Percentiles rank a stretch among this genome's conserved stretches.
phyloP scores from a whole-genome alignment of 148 eudicot species.

The Selenicereus undatus region DNA sequence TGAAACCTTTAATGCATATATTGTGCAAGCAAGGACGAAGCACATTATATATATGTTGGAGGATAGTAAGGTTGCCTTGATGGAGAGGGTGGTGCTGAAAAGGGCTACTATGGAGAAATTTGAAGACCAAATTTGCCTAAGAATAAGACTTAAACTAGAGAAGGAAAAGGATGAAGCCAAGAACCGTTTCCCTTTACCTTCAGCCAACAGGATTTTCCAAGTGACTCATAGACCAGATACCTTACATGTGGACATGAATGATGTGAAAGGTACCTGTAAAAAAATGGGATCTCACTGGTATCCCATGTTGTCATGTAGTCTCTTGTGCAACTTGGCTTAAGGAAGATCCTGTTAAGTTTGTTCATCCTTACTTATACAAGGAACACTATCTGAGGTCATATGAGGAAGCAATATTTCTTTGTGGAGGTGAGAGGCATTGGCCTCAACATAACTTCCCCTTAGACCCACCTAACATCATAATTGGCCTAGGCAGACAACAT shows the following conservation, averaged over 20 bases:
- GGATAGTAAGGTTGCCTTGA: too few species aligned
- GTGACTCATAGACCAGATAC: background rate
- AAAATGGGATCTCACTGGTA: background rate
- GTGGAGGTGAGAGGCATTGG: background rate
- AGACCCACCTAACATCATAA: background rate
- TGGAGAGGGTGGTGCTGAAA: too few species aligned
- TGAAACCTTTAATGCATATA: too few species aligned
- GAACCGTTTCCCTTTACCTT: background rate
- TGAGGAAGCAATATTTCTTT: background rate
- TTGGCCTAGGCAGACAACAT: background rate
- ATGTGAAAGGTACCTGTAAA: background rate
- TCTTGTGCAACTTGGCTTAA: background rate
- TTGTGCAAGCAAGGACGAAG: too few species aligned
- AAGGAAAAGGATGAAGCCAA: background rate
- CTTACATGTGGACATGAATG: background rate
- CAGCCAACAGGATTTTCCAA: background rate
- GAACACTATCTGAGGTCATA: background rate
- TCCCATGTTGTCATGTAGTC: background rate
- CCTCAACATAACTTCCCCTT: background rate
- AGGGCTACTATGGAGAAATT: too few species aligned
- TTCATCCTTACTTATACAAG: background rate
- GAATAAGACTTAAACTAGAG: too few species aligned
- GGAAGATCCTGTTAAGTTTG: background rate
- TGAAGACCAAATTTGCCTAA: too few species aligned
- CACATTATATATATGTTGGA: too few species aligned